phyloP scores from a whole-genome alignment of 139 green algal species.

The Picochlorum sp. region DNA sequence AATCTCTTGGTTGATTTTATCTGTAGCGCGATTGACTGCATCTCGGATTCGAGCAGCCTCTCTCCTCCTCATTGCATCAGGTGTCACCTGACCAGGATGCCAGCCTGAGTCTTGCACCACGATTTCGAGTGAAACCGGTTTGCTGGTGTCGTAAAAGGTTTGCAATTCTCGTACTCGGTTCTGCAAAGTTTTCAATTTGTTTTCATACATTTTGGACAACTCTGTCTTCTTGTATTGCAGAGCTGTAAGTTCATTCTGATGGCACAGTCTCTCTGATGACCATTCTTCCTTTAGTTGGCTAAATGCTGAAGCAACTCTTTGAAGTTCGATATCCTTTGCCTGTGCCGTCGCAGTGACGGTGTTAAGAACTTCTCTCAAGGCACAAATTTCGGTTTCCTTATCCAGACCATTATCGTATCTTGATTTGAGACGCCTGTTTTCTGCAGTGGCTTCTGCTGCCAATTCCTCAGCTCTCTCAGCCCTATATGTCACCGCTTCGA shows the following conservation, averaged over 20 bases:
- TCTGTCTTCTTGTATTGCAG: no score
- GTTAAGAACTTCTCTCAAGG: constrained; percentile 1
- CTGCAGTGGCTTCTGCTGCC: not conserved
- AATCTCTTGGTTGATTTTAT: not conserved
- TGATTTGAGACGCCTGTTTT: not conserved
- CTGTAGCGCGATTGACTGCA: no score
- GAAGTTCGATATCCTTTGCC: not conserved
- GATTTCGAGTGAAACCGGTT: no score
- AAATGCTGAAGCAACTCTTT: not conserved
- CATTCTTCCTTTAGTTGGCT: not conserved
- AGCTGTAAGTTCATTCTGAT: no score
- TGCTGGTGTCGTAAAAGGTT: no score
- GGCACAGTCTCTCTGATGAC: not conserved
- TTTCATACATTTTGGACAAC: no score
- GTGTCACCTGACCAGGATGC: no score
- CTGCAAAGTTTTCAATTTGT: no score
- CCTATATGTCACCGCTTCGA: not conserved
- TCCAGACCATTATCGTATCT: not conserved
- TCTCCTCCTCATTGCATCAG: no score
- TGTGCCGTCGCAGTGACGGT: not conserved
- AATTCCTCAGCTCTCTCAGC: not conserved
- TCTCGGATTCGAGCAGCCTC: not conserved
- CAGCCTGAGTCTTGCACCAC: no score
- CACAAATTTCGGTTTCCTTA: not conserved
- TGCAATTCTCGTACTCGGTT: no score